Percentiles rank a stretch among this genome's conserved stretches.
These are phyloP conservation scores for Clitopilus passeckerianus DNA, from an alignment of 768 basidiomycete genomes.

Conservation along the genomic window DNA sequence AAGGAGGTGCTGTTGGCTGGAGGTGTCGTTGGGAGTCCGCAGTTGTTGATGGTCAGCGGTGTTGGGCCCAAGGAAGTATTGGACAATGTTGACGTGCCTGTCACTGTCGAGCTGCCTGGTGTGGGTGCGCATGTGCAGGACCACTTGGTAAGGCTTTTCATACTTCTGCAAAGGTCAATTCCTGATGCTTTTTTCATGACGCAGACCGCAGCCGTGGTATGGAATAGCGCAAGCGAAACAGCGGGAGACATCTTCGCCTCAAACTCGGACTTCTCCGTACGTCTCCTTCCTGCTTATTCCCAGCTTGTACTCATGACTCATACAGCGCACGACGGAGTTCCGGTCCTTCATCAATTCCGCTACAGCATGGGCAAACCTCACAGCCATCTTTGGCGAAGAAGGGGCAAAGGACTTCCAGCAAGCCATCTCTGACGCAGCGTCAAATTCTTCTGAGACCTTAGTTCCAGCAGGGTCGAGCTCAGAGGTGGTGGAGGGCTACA, in stretches of 20 bases:
- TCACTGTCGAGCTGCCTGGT: conserved; percentile 46
- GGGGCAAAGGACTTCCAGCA: not conserved
- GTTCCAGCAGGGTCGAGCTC: conserved; percentile 35
- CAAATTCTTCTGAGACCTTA: conserved; percentile 11
- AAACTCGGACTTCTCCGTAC: conserved; percentile 23
- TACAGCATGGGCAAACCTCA: conserved; percentile 53
- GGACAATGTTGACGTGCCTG: conserved; percentile 36
- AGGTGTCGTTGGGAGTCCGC: conserved; percentile 44
- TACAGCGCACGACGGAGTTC: conserved; percentile 29
- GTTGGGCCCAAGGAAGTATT: conserved; percentile 54
- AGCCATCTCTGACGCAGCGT: not conserved
- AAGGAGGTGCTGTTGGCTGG: conserved; percentile 49
- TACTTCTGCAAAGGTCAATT: not conserved
- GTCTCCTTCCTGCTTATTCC: conserved; percentile 1
- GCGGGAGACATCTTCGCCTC: conserved; percentile 26
- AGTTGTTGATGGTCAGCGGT: conserved; percentile 52
- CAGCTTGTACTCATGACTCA: not conserved
- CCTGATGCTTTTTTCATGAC: conserved; percentile 4
- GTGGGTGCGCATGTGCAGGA: conserved; percentile 61
- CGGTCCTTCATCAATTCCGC: conserved; percentile 61
- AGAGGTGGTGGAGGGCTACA: conserved; percentile 48
- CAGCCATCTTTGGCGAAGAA: conserved; percentile 31
- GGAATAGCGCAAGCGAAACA: conserved; percentile 19
- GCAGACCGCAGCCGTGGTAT: conserved; percentile 11
- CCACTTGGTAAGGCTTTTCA: conserved; percentile 24